Percentiles rank a stretch among this genome's conserved stretches.
phyloP scores from a whole-genome alignment of 2,329 filamentous ascomycete genomes.

The Botrytis byssoidea region DNA sequence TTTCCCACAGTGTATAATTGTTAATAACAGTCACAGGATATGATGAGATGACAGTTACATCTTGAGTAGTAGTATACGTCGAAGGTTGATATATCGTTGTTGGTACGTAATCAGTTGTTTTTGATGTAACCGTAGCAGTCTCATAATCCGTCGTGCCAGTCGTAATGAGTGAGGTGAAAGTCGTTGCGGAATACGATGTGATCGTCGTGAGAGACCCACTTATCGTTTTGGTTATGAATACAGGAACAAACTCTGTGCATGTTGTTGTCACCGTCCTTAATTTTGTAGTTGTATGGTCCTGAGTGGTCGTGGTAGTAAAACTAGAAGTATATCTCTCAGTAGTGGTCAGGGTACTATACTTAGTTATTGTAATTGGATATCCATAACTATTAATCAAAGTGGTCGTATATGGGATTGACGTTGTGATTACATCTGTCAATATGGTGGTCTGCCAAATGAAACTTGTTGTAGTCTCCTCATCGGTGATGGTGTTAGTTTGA shows the following conservation, averaged over 20 bases:
- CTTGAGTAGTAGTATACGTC: conserved; percentile 7
- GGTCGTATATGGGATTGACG: conserved; percentile 26
- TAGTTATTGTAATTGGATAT: conserved; percentile 26
- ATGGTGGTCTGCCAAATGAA: conserved; percentile 20
- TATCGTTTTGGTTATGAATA: conserved; percentile 11
- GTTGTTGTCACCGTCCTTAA: conserved; percentile 2
- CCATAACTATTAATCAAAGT: conserved; percentile 28
- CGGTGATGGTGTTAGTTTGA: conserved; percentile 15
- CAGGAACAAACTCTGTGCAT: background rate
- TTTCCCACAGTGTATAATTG: conserved; percentile 16
- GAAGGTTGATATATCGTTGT: conserved; percentile 11
- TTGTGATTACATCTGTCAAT: conserved; percentile 23
- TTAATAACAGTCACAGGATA: conserved; percentile 22
- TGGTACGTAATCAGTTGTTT: conserved; percentile 2
- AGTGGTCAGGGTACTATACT: conserved; percentile 27
- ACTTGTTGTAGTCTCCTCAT: conserved; percentile 19
- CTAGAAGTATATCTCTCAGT: conserved; percentile 24
- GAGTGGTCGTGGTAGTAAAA: conserved; percentile 1
- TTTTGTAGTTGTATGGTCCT: conserved; percentile 11
- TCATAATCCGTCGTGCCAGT: conserved; percentile 11
- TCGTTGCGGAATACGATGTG: conserved; percentile 22
- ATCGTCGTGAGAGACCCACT: conserved; percentile 12
- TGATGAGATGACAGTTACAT: conserved; percentile 1
- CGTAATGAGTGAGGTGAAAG: conserved; percentile 17
- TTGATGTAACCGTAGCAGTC: conserved; percentile 8